Evolutionary conservation across 1,284 basidiomycete species (phyloP).

Genomic region (Abortiporus biennis): DNA sequence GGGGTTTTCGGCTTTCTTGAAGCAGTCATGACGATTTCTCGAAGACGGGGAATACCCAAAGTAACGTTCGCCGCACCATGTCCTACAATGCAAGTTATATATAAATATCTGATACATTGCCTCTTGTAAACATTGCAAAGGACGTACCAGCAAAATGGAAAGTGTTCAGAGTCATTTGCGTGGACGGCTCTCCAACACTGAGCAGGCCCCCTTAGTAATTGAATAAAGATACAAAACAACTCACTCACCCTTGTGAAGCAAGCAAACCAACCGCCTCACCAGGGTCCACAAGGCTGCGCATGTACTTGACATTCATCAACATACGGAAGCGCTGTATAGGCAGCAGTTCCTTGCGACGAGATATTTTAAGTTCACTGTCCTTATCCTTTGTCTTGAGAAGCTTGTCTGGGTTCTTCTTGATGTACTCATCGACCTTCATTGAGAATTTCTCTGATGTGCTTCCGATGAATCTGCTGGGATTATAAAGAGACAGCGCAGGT

Average conservation of each 20-base stretch:
- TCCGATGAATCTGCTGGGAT: constrained; percentile 80
- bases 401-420: constrained; percentile 74
- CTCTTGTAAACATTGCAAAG: too few species aligned
- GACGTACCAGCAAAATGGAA: constrained; percentile 94
- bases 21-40: constrained; percentile 99
- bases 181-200: constrained; percentile 97
- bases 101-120: too few species aligned
- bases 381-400: constrained; percentile 60
- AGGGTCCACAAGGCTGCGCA: constrained; percentile 91
- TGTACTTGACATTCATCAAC: constrained; percentile 87
- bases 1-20: constrained; percentile 96
- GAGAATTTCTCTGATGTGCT: constrained; percentile 94
- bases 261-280: constrained; percentile 97
- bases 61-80: constrained; percentile 99
- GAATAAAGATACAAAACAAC: constrained; percentile 4
- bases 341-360: constrained; percentile 45
- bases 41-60: constrained; percentile 95
- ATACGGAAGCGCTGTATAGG: constrained; percentile 63
- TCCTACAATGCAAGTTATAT: constrained; percentile 52
- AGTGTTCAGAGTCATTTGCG: constrained; percentile 99
- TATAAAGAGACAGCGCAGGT: constrained; percentile 76
- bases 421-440: constrained; percentile 74
- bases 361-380: constrained; percentile 32
- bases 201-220: constrained; percentile 9
- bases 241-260: constrained; percentile 89